Conservation (phyloP, 2,329 filamentous ascomycete genomes). For the Fusarium torreyae region DNA sequence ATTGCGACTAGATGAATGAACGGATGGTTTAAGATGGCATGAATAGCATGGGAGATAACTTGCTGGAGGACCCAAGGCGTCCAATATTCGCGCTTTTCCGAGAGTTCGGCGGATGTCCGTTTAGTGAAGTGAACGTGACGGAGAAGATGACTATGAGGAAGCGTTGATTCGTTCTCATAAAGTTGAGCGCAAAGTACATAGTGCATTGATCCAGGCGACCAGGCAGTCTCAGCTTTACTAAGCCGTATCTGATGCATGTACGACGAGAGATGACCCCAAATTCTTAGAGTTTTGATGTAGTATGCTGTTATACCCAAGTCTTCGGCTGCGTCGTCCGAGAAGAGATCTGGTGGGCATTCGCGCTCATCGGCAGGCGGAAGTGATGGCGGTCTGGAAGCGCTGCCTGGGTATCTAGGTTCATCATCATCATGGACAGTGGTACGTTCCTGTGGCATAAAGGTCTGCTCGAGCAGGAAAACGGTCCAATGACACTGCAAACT, state of each 20-base stretch:
- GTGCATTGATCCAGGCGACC: slow-evolving; percentile 14
- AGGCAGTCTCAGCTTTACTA: slow-evolving; percentile 4
- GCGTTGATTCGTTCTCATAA: slow-evolving; percentile 8
- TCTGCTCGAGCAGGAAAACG: slow-evolving; percentile 15
- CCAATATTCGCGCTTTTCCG: slow-evolving; percentile 13
- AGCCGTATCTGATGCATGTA: slow-evolving; percentile 16
- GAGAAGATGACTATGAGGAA: slow-evolving; percentile 6
- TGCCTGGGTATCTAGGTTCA: slow-evolving; percentile 7
- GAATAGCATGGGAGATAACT: slow-evolving; percentile 1
- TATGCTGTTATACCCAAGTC: slow-evolving; percentile 21
- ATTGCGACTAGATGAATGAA: slow-evolving; percentile 24
- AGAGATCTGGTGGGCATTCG: slow-evolving; percentile 13
- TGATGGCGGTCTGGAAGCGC: slow-evolving; percentile 5
- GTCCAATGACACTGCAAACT: slow-evolving; percentile 11
- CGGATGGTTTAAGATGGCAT: slow-evolving; percentile 8
- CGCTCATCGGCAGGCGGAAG: slow-evolving; percentile 1
- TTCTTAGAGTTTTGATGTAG: neutral
- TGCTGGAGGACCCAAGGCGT: slow-evolving; percentile 17
- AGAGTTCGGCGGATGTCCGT: neutral
- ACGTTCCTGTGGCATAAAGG: slow-evolving; percentile 18
- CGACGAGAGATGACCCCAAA: slow-evolving; percentile 18
- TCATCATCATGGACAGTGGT: neutral
- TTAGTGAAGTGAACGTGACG: slow-evolving; percentile 13
- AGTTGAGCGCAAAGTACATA: slow-evolving; percentile 10
- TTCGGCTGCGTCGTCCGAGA: slow-evolving; percentile 9